Base-by-base conservation (phyloP, 495 filamentous ascomycete genomes). In the Neurospora tetraspora region DNA sequence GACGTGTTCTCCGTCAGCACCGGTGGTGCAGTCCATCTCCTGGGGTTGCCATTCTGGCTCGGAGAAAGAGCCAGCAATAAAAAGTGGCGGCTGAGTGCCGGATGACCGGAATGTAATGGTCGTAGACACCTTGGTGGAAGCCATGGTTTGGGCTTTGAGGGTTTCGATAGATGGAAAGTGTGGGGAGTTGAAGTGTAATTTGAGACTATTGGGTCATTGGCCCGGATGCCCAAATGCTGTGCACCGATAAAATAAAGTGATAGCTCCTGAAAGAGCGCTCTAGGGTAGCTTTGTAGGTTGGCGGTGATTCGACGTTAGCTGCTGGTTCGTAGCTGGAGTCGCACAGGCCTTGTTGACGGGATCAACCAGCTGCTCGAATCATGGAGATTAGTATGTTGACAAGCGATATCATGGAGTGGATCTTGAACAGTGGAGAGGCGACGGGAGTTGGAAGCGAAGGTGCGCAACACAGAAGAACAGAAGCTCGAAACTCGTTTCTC, bases 61-160 rank as follows among this genome's bases (percentile, higher is more conserved):
- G 20, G 88, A 89, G 77, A 93, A 89, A 20, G 88, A 88, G 18
- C 89, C 90, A 14, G 88, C 89, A 18, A 93, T 81, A 75, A 84
- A 92, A 71, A 93, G 79, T 7, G 90, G 89, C 42, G 90, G 87
- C 65, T 82, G 78, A 27, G 87, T 84, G 42, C 86, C 88, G 10
- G 84, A 81, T 70, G 86, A 87, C 71, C 83, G 80, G 77, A 89
- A 90, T 36, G 83, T 88, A 76, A 94, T 86, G 69, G 82, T 88
- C 23, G 88, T 81, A 20, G 81, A 76, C 37, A 79, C 78, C 75
- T 80, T 79, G 53, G 74, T 71, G 20, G 78, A 77, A 73, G 83
- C 70, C 84, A 86, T 86, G 69, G 74, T 73, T 73, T 71, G 43
- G 68, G 73, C 72, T 53, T 38, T 69, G 72, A 23, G 16, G 69